Base-by-base conservation (phyloP, 495 filamentous ascomycete genomes). In the Glutinoglossum americanum region DNA sequence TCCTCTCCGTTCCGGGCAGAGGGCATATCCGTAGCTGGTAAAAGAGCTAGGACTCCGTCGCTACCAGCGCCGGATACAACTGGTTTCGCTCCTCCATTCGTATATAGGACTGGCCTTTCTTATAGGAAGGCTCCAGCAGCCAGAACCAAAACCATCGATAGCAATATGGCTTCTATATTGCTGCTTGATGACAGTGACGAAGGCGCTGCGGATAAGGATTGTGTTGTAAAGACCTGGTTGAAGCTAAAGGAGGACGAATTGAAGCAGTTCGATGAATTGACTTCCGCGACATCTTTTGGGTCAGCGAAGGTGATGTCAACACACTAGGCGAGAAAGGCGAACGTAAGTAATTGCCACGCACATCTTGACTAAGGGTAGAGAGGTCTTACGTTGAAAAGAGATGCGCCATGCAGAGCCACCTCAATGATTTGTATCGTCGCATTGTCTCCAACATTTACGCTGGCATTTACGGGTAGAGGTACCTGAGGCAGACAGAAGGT, bases 381-480 rank as follows among this genome's bases (percentile, higher is more conserved):
- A n/a, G 47, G 26, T 79, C 85, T 64, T 77, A 98, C 92, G 64
- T 90, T 95, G 66, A 84, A 99, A 25, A 97, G 69, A 9, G 85
- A 76, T 3, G 92, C 93, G 15, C 93, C 93, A 66, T 96, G 92
- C 60, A 87, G 72, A 9, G 93, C 92, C 11, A 79, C 71, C 76
- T 96, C 89, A 37, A 99, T 80, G 19, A 97, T 72, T 68, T 99
- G 93, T 60, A 99, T 89, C 8, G 93, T 99, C 15, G 89, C 92
- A 66, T 89, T 84, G 67, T 93, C 85, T 19, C 93, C 93, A 0
- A 79, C 71, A 27, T 85, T 81, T 37, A 87, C 80, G 11, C 68
- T 81, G 4, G 80, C 72, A 61, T 84, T 82, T 21, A 73, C 75
- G 0, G 93, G 93, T 58, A 95, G 71, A n/a, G 88, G 83, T 0